These are phyloP conservation scores for Lyophyllum shimeji DNA, from an alignment of 768 basidiomycete genomes.

Conservation along the genomic window DNA sequence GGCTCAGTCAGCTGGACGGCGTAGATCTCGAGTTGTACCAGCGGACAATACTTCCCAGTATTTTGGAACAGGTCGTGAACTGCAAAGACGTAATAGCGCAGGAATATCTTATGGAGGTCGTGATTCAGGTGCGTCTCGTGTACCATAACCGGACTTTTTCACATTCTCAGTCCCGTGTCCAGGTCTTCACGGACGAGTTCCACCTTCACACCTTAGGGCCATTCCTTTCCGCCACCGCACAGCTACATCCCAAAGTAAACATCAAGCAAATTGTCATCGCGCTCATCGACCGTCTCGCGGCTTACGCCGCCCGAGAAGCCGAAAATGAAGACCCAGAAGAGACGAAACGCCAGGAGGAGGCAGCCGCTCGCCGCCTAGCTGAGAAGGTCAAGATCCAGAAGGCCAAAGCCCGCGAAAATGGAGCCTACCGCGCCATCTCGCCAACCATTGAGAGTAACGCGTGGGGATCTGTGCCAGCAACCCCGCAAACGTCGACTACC, in stretches of 20 bases:
- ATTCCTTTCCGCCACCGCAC: conserved; percentile 94
- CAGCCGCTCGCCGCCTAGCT: conserved; percentile 83
- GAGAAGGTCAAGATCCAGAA: conserved; percentile 82
- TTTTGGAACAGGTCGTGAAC: conserved; percentile 95
- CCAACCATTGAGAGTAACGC: conserved; percentile 40
- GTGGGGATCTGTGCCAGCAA: conserved; percentile 39
- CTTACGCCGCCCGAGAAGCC: conserved; percentile 95
- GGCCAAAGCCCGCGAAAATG: conserved; percentile 57
- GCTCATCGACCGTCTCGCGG: conserved; percentile 91
- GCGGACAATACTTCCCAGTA: conserved; percentile 81
- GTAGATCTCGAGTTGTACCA: conserved; percentile 94
- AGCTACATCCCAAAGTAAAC: conserved; percentile 96
- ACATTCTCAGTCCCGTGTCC: conserved; percentile 3
- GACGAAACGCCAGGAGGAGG: conserved; percentile 90
- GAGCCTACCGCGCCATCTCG: conserved; percentile 29
- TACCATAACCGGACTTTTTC: not conserved
- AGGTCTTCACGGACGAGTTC: conserved; percentile 99
- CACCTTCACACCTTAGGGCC: conserved; percentile 95
- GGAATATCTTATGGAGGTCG: conserved; percentile 99
- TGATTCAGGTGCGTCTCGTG: conserved; percentile 78
- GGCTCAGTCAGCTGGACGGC: conserved; percentile 92
- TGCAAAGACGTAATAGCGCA: conserved; percentile 99
- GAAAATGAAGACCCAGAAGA: conserved; percentile 97
- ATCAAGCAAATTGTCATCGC: conserved; percentile 99
- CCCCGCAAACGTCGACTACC: conserved; percentile 34